Evolutionary conservation across 176 grass and related monocot genomes (phyloP).

Genomic region (Avena atlantica): DNA sequence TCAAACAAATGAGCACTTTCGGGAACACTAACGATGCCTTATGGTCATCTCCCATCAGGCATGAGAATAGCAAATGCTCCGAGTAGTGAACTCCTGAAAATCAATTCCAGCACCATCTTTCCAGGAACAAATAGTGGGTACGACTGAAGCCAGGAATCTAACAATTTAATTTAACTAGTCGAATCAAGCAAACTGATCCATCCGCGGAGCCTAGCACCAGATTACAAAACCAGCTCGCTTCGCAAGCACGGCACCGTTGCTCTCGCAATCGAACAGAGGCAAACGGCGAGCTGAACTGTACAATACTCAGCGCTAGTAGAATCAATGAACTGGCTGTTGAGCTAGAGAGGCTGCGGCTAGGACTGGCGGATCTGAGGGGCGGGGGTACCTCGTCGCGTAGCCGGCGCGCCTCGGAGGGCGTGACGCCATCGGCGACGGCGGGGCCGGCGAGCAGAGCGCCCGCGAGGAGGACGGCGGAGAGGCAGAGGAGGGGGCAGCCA

Average conservation of each 20-base stretch:
- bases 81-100: slow-evolving; percentile 14
- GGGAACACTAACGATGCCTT: background rate
- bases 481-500: slow-evolving; percentile 28
- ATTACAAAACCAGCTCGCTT: slow-evolving; percentile 31
- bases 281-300: slow-evolving; percentile 21
- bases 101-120: background rate
- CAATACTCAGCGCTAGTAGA: background rate
- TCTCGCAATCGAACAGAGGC: slow-evolving; percentile 13
- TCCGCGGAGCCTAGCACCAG: background rate
- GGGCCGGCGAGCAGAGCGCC: slow-evolving; percentile 39
- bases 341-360: background rate
- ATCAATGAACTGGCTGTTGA: background rate
- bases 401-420: slow-evolving; percentile 67
- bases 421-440: slow-evolving; percentile 52
- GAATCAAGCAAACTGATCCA: background rate
- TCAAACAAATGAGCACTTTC: background rate
- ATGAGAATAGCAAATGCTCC: background rate
- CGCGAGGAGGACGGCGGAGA: slow-evolving; percentile 45
- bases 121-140: background rate
- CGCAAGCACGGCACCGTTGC: slow-evolving; percentile 2
- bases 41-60: background rate
- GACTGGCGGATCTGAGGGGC: slow-evolving; percentile 30
- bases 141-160: background rate
- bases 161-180: background rate
- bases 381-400: slow-evolving; percentile 80